Evolutionary conservation across 345 rosid species (phyloP).

Genomic region (Aethionema arabicum): DNA sequence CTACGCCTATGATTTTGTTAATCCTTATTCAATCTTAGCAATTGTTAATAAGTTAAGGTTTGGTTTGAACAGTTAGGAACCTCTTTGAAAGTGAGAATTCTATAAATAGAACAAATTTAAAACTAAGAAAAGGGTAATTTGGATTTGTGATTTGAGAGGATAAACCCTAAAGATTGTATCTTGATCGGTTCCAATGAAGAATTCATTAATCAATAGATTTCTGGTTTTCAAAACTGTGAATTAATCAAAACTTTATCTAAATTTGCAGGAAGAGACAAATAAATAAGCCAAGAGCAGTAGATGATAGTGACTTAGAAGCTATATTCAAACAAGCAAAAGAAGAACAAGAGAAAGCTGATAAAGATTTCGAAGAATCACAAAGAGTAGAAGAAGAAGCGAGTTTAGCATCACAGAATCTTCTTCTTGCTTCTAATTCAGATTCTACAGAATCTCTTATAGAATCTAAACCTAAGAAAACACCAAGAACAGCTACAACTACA

Average conservation of each 20-base stretch:
- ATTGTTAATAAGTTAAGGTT: too few species aligned
- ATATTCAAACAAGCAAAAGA: constrained; percentile 69
- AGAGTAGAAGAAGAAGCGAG: constrained; percentile 33
- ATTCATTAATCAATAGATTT: too few species aligned
- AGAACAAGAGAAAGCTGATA: constrained; percentile 70
- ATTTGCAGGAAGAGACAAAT: constrained; percentile 63
- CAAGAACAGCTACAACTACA: constrained; percentile 39
- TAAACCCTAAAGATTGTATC: too few species aligned
- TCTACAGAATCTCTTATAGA: constrained; percentile 36
- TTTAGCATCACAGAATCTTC: constrained; percentile 25
- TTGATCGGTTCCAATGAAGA: too few species aligned
- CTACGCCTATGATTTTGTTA: neutral
- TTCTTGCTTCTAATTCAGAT: constrained; percentile 29
- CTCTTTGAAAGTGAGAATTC: too few species aligned
- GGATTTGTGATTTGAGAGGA: too few species aligned
- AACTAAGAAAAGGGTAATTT: too few species aligned
- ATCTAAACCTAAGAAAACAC: constrained; percentile 36
- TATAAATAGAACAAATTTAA: too few species aligned
- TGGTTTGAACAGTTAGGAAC: too few species aligned
- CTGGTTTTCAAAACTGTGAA: too few species aligned
- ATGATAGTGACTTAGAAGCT: constrained; percentile 62
- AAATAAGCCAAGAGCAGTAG: constrained; percentile 76
- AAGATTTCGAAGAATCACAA: constrained; percentile 54
- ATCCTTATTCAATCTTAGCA: too few species aligned
- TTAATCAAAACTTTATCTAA: constrained; percentile 9